phyloP scores from a whole-genome alignment of 2,329 filamentous ascomycete species.

The Botryotinia calthae region DNA sequence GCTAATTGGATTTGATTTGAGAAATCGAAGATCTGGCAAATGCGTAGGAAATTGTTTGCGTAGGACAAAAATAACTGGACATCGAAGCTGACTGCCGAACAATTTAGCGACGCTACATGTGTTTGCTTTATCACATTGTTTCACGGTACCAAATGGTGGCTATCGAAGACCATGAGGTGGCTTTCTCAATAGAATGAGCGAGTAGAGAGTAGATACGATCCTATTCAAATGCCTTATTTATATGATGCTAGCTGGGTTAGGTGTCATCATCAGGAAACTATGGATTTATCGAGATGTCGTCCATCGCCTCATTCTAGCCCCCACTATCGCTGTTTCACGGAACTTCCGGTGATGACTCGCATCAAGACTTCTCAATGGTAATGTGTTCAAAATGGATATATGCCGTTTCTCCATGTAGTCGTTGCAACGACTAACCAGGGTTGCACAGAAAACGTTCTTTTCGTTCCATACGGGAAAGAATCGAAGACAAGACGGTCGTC shows the following conservation, averaged over 20 bases:
- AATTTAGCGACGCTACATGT: background rate
- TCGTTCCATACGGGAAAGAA: background rate
- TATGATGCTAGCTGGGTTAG: background rate
- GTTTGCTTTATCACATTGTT: slow-evolving; percentile 8
- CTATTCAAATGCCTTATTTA: background rate
- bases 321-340: too few relatives aligned
- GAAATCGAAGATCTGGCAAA: background rate
- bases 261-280: background rate
- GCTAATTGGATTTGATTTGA: background rate
- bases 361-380: background rate
- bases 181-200: background rate
- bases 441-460: background rate
- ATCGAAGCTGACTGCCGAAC: slow-evolving; percentile 4
- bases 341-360: background rate
- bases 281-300: background rate
- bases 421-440: too few relatives aligned
- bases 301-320: background rate
- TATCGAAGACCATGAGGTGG: background rate
- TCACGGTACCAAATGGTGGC: background rate
- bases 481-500: background rate
- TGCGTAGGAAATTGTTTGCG: background rate
- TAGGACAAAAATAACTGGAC: background rate
- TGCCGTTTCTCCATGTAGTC: background rate
- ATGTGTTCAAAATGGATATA: too few relatives aligned
- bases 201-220: background rate